phyloP scores from a whole-genome alignment of 768 basidiomycete species.

The Myochromella boudieri region DNA sequence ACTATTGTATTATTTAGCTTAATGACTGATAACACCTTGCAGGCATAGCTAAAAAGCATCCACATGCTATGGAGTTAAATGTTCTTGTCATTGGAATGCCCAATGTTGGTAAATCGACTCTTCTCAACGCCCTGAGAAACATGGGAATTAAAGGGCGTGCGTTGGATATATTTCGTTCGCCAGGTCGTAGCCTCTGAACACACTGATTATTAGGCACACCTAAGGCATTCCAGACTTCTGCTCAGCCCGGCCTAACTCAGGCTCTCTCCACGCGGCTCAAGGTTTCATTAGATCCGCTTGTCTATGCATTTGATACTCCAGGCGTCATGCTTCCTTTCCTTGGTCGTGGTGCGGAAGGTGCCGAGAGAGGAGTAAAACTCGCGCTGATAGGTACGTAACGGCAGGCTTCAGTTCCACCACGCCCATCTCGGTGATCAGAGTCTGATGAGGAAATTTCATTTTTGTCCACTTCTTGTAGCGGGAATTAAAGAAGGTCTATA shows the following conservation, averaged over 20 bases:
- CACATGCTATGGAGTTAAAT: conserved; percentile 75
- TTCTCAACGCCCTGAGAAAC: conserved; percentile 86
- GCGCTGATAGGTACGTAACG: conserved; percentile 82
- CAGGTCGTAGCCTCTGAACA: conserved; percentile 7
- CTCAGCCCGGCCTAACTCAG: conserved; percentile 88
- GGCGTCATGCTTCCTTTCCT: conserved; percentile 97
- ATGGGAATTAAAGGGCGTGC: conserved; percentile 86
- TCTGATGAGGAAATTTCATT: conserved; percentile 13
- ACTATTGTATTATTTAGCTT: too few species aligned
- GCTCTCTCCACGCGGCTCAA: conserved; percentile 87
- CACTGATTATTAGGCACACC: conserved; percentile 53
- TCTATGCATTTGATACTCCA: conserved; percentile 95
- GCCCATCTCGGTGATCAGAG: conserved; percentile 16
- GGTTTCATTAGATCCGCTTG: conserved; percentile 73
- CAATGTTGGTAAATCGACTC: conserved; percentile 95
- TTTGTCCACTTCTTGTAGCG: conserved; percentile 44
- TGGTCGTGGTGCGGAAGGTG: conserved; percentile 80
- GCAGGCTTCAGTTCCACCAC: conserved; percentile 11
- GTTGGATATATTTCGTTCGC: conserved; percentile 21
- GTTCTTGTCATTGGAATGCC: conserved; percentile 98
- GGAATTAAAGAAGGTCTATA: conserved; percentile 94
- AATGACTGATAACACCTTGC: not conserved
- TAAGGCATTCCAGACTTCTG: conserved; percentile 88
- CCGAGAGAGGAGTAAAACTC: conserved; percentile 90
- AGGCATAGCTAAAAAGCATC: conserved; percentile 72